These are phyloP conservation scores for Cymbopogon flexuosus DNA, from an alignment of 202 grass and related monocot species.

Conservation along the genomic window DNA sequence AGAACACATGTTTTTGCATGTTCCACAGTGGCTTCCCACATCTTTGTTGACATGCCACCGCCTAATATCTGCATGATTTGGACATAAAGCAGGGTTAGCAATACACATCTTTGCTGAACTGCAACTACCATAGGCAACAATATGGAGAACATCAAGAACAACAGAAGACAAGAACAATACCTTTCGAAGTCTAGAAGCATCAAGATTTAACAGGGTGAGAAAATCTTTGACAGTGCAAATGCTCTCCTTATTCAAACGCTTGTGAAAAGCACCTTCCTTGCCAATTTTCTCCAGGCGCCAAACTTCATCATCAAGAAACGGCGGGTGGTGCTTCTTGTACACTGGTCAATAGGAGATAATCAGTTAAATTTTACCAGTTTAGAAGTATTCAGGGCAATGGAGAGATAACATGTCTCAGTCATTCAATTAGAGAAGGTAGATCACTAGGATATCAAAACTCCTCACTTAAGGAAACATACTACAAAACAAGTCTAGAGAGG, in stretches of 20 bases:
- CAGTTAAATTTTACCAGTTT: not conserved
- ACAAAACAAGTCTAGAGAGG: not conserved
- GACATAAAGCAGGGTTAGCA: conserved; percentile 25
- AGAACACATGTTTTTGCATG: conserved; percentile 67
- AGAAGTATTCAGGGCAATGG: not conserved
- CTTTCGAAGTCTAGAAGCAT: conserved; percentile 72
- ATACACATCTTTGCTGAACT: conserved; percentile 9
- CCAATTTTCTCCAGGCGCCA: conserved; percentile 98
- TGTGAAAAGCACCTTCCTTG: conserved; percentile 98
- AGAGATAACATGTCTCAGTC: not conserved
- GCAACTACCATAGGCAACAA: conserved; percentile 3
- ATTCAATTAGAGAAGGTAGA: conserved; percentile 8
- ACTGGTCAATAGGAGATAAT: conserved; percentile 41
- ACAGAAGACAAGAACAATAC: conserved; percentile 36
- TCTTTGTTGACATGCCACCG: conserved; percentile 80
- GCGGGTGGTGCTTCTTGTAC: conserved; percentile 98
- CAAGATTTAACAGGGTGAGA: conserved; percentile 55
- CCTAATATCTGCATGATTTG: conserved; percentile 78
- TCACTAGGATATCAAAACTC: not conserved
- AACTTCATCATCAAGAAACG: conserved; percentile 75
- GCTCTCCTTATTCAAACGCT: conserved; percentile 67
- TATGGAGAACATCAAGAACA: not conserved
- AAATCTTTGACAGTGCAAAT: conserved; percentile 84
- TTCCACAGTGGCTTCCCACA: conserved; percentile 81
- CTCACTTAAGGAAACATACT: conserved; percentile 19